Conservation (phyloP, 140 eudicot genomes). For the Eryngium alpinum region DNA sequence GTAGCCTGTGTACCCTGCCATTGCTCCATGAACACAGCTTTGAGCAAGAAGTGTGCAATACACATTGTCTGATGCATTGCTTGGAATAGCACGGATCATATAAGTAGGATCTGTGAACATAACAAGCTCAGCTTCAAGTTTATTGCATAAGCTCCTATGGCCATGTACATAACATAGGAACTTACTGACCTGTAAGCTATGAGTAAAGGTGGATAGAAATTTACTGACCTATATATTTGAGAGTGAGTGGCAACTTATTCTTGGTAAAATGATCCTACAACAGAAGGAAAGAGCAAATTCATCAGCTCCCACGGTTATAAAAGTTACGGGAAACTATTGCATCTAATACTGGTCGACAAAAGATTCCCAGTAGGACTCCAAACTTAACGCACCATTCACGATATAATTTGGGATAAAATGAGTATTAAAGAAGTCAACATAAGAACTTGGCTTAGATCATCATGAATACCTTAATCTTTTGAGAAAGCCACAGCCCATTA, state of each 20-base stretch:
- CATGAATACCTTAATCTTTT: constrained; percentile 59
- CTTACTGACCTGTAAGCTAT: not conserved
- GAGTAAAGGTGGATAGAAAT: constrained; percentile 1
- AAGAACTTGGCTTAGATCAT: not conserved
- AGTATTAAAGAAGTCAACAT: not conserved
- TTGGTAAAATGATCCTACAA: constrained; percentile 68
- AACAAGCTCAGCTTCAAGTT: constrained; percentile 5
- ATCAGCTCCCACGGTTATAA: not conserved
- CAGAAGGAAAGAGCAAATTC: constrained; percentile 3
- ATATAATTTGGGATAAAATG: not conserved
- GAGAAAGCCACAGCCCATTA: constrained; percentile 87
- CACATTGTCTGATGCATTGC: constrained; percentile 90
- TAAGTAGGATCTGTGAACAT: constrained; percentile 79
- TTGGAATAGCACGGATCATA: constrained; percentile 93
- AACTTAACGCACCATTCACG: not conserved
- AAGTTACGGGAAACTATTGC: not conserved
- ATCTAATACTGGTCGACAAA: not conserved
- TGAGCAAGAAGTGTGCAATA: constrained; percentile 98
- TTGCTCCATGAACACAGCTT: constrained; percentile 94
- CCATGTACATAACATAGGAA: not conserved
- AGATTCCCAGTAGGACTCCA: not conserved
- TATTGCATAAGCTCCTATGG: constrained; percentile 7
- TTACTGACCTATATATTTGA: constrained; percentile 71
- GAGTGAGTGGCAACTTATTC: constrained; percentile 39
- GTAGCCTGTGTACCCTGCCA: constrained; percentile 90